Percentiles rank a stretch among this genome's conserved stretches.
Conservation (phyloP, 148 eudicot species). For the Silene uniflora region DNA sequence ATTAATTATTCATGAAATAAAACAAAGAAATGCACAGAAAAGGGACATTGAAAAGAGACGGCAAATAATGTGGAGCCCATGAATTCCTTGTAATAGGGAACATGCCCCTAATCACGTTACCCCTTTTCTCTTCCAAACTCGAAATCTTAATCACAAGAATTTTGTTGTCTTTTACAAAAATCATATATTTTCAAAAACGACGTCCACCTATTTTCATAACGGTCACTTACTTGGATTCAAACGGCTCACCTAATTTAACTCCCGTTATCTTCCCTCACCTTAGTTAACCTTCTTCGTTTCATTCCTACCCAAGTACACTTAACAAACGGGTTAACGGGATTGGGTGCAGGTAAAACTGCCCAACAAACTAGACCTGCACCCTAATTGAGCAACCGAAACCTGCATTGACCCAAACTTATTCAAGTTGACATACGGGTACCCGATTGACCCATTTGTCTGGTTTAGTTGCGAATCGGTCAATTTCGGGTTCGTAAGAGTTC, state of each 20-base stretch:
- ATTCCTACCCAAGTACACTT: too few relatives aligned
- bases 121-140: not conserved
- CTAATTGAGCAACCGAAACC: too few relatives aligned
- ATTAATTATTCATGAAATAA: not conserved
- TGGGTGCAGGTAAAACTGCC: too few relatives aligned
- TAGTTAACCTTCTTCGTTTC: not conserved
- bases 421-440: too few relatives aligned
- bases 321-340: too few relatives aligned
- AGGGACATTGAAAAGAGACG: not conserved
- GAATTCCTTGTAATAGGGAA: conserved; percentile 3
- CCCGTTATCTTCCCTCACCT: not conserved
- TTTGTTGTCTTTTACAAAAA: not conserved
- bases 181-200: conserved; percentile 13
- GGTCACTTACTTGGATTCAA: conserved; percentile 25
- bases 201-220: conserved; percentile 20
- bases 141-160: conserved; percentile 8
- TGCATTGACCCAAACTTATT: too few relatives aligned
- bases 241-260: conserved; percentile 14
- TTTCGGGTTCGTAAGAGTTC: too few relatives aligned
- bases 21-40: not conserved
- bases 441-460: too few relatives aligned
- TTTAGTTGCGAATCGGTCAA: too few relatives aligned
- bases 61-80: conserved; percentile 12
- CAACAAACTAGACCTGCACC: too few relatives aligned
- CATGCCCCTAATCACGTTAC: not conserved